These are phyloP conservation scores for Zalaria obscura DNA, from an alignment of 2,329 filamentous ascomycete genomes.

Conservation along the genomic window DNA sequence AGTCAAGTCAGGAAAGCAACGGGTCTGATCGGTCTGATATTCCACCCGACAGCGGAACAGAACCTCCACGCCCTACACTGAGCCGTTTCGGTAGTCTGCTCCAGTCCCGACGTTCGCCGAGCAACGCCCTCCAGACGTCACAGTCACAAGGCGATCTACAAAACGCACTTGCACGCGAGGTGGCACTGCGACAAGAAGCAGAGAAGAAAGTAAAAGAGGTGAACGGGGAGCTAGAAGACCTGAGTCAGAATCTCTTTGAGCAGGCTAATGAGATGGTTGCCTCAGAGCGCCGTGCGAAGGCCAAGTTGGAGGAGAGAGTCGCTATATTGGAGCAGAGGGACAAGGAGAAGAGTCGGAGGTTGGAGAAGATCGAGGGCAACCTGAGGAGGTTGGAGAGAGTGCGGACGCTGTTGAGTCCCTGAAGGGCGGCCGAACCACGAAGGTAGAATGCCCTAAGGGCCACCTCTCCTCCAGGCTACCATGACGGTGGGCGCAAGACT, in stretches of 20 bases:
- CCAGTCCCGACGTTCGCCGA: too few species aligned
- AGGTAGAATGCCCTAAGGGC: too few species aligned
- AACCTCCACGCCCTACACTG: too few species aligned
- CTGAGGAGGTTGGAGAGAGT: conserved; percentile 59
- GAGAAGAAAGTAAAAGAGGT: conserved; percentile 52
- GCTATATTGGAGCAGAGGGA: conserved; percentile 56
- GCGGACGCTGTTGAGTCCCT: conserved; percentile 40
- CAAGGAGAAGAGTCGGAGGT: conserved; percentile 49
- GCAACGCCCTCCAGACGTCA: too few species aligned
- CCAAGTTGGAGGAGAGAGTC: conserved; percentile 57
- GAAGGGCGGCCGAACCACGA: conserved; percentile 5
- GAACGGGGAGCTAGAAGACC: conserved; percentile 61
- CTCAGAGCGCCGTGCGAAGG: conserved; percentile 54
- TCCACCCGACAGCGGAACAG: too few species aligned
- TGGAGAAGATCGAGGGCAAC: conserved; percentile 59
- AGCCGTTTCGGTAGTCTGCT: too few species aligned
- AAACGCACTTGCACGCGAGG: conserved; percentile 49
- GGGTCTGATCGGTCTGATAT: too few species aligned
- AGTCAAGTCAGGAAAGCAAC: too few species aligned
- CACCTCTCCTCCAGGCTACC: too few species aligned
- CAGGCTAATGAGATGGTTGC: conserved; percentile 78
- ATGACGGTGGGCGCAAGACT: too few species aligned
- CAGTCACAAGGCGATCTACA: conserved; percentile 27
- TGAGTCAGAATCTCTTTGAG: conserved; percentile 59
- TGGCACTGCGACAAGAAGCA: conserved; percentile 48